Conservation (phyloP, 257 asterid genomes). For the Ilex asprella region DNA sequence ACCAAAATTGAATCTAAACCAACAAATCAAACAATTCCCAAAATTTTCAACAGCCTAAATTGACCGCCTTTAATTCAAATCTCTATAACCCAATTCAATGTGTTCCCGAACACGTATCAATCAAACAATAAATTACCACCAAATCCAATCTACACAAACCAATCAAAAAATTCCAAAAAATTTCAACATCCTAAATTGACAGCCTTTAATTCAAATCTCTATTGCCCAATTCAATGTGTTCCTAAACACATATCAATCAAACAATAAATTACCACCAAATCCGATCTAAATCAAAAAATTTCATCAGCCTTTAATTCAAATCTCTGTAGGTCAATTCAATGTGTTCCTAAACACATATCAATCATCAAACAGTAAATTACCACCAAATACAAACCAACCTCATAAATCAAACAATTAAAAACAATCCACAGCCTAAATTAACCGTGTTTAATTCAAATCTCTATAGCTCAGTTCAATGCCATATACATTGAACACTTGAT, state of each 20-base stretch:
- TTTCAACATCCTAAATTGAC: neutral
- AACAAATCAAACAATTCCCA: neutral
- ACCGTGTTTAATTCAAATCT: too few species aligned
- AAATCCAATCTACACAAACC: neutral
- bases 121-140: conserved; percentile 1
- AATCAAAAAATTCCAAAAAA: neutral
- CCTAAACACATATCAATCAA: conserved; percentile 12
- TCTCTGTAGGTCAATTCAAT: neutral
- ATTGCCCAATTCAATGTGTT: neutral
- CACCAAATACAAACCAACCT: conserved; percentile 6
- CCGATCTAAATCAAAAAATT: neutral
- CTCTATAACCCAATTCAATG: neutral
- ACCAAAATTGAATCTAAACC: conserved; percentile 3
- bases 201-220: neutral
- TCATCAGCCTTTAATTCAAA: neutral
- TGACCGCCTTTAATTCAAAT: neutral
- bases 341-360: conserved; percentile 9
- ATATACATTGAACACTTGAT: neutral
- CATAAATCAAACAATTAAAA: neutral
- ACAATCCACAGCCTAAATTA: too few species aligned
- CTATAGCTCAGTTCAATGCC: too few species aligned
- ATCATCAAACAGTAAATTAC: neutral
- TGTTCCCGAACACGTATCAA: conserved; percentile 9
- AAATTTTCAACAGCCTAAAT: conserved; percentile 6
- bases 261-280: neutral